Evolutionary conservation across 2,329 filamentous ascomycete species (phyloP).

Genomic region (Paracorniculantispora psalliotae): DNA sequence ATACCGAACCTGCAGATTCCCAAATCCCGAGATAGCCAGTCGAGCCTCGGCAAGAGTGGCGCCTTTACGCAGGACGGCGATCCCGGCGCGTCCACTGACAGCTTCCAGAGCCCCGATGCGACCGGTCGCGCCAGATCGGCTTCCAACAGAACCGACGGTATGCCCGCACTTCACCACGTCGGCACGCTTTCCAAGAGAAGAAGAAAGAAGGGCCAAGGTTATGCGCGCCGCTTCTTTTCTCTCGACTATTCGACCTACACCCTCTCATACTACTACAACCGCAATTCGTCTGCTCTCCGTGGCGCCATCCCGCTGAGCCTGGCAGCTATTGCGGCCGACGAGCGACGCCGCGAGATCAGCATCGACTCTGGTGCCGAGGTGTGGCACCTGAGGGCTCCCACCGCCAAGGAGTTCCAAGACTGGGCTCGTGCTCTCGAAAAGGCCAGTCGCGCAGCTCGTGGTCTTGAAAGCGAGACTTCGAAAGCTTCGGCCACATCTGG

Average conservation of each 20-base stretch:
- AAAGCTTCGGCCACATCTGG: constrained; percentile 16
- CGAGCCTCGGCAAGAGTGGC: constrained; percentile 45
- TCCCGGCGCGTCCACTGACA: constrained; percentile 55
- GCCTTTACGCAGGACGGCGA: constrained; percentile 41
- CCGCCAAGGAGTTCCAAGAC: constrained; percentile 75
- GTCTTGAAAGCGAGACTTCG: constrained; percentile 36
- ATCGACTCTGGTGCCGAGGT: constrained; percentile 96
- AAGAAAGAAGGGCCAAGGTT: constrained; percentile 89
- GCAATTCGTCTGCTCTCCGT: constrained; percentile 84
- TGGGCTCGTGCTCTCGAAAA: constrained; percentile 85
- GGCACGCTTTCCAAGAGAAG: constrained; percentile 84
- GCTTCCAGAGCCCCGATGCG: constrained; percentile 49
- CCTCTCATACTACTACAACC: constrained; percentile 92
- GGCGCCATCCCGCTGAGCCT: constrained; percentile 89
- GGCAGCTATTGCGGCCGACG: constrained; percentile 85
- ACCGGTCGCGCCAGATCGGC: constrained; percentile 43
- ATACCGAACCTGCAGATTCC: constrained; percentile 53
- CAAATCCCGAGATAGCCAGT: constrained; percentile 38
- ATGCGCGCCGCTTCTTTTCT: constrained; percentile 90
- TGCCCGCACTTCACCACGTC: constrained; percentile 54
- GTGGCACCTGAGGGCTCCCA: constrained; percentile 86
- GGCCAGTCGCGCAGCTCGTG: constrained; percentile 63
- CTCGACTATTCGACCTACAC: constrained; percentile 92
- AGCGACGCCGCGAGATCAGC: constrained; percentile 83
- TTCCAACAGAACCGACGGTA: constrained; percentile 47